These are phyloP conservation scores for Wickerhamomyces chaumierensis DNA, from an alignment of 805 yeast genomes.

Conservation along the genomic window DNA sequence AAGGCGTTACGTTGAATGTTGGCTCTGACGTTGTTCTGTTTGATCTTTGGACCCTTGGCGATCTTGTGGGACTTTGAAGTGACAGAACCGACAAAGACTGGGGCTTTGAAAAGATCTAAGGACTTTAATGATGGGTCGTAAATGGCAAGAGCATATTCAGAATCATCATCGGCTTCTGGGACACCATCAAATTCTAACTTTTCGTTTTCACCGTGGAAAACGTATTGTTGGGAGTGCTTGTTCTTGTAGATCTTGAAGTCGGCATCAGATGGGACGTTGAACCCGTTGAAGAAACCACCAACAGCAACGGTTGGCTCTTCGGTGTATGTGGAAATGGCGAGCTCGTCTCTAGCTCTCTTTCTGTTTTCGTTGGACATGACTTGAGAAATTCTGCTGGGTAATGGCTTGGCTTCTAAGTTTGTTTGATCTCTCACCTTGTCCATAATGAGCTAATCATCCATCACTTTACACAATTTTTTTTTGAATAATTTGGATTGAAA, in stretches of 20 bases:
- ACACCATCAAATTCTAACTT: conserved; percentile 64
- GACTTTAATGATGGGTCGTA: conserved; percentile 58
- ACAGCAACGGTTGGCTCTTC: conserved; percentile 41
- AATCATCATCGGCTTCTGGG: conserved; percentile 23
- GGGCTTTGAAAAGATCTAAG: conserved; percentile 53
- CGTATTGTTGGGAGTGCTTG: conserved; percentile 23
- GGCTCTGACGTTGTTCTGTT: conserved; percentile 37
- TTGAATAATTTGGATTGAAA: neutral
- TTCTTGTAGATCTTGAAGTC: conserved; percentile 50
- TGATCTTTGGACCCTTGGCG: conserved; percentile 51
- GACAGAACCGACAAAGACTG: conserved; percentile 52
- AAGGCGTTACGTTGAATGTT: conserved; percentile 65
- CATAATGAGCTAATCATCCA: no score
- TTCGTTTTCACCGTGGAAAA: conserved; percentile 71
- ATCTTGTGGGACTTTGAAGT: conserved; percentile 49
- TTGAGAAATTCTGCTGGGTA: neutral
- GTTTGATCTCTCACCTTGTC: no score
- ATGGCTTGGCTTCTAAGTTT: no score
- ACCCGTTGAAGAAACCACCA: conserved; percentile 75
- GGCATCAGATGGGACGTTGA: conserved; percentile 46
- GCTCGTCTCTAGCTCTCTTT: conserved; percentile 27
- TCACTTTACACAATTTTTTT: neutral
- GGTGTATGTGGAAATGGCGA: conserved; percentile 23
- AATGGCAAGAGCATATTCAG: conserved; percentile 60
- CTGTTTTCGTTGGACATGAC: conserved; percentile 1